These are phyloP conservation scores for Moesziomyces globuligerus DNA, from an alignment of 1,284 basidiomycete genomes.

Conservation along the genomic window DNA sequence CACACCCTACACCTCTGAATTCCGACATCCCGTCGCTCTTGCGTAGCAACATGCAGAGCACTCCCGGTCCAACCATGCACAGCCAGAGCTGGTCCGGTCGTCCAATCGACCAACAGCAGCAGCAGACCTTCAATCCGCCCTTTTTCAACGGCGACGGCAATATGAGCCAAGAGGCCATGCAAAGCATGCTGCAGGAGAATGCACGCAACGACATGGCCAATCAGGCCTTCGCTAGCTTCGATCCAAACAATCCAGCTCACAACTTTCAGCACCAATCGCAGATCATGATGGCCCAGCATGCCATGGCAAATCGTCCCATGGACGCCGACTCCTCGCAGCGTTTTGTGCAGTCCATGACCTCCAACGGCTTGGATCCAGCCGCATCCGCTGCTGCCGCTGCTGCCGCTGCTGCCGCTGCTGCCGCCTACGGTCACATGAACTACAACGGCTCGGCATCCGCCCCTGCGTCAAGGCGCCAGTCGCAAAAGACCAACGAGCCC, in stretches of 20 bases:
- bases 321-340: conserved; percentile 21
- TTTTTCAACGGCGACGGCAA: conserved; percentile 34
- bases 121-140: conserved; percentile 29
- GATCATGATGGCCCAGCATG: conserved; percentile 37
- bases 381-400: conserved; percentile 48
- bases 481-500: conserved; percentile 22
- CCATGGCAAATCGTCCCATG: conserved; percentile 9
- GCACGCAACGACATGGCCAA: conserved; percentile 14
- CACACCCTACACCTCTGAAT: not conserved
- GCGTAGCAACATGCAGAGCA: not conserved
- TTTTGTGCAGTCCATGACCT: conserved; percentile 12
- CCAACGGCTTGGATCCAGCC: conserved; percentile 28
- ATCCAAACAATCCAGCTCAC: conserved; percentile 14
- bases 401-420: conserved; percentile 49
- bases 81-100: conserved; percentile 31
- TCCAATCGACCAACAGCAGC: conserved; percentile 18
- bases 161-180: conserved; percentile 41
- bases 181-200: conserved; percentile 28
- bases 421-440: conserved; percentile 48
- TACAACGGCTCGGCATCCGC: conserved; percentile 36
- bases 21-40: not conserved
- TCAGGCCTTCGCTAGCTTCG: conserved; percentile 21
- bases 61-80: conserved; percentile 16
- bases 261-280: conserved; percentile 28
- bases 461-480: conserved; percentile 28